Evolutionary conservation across 805 yeast species (phyloP), one percentile per base, ranked within the genome.

Genomic region (Ogataea pilisensis): DNA sequence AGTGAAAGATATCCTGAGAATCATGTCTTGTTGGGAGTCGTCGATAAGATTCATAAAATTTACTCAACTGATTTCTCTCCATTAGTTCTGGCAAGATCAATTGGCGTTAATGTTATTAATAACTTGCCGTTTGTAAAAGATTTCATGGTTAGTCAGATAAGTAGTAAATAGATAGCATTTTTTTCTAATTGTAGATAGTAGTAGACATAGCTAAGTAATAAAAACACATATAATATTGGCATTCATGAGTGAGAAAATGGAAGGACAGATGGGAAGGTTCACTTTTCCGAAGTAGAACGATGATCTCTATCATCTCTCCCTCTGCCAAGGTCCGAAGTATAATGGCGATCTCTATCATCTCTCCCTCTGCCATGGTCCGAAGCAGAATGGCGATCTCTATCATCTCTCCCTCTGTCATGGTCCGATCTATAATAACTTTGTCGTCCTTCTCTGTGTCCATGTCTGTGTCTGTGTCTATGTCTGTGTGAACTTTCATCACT

Each of bases 21-120:
- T 60, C 95, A 89, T 59, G 71, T 77, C 37, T 65, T 90, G 48
- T 66, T 93, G 35, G 97, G 97, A 0, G 82, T 85, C 26, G 93
- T 93, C 35, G 99, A 93, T 63, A 89, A 89, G 62, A 65, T 93
- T 44, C 95, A 90, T 64, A 93, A 91, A 64, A 64, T 93, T 20
- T 91, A 90, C 57, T 71, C 87, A 6, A 80, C 85, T 2, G 86
- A 80, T 48, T 75, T 71, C 44, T 69, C 71, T 34, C 95, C 96
- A 1, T 51, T 91, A 4, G 96, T 90, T 24, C 72, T 76, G 32
- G 64, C 81, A 25, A 72, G 98, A 53, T 76, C 91, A 1, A 51
- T 81, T 20, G 99, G 99, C 1, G 73, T 91, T 50, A 80, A 79
- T 42, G 49, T 79, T 1, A 70, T 89, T 31, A 84, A 91, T 60